Evolutionary conservation across 208 protist species (phyloP).

Genomic region (Naegleria fowleri): DNA sequence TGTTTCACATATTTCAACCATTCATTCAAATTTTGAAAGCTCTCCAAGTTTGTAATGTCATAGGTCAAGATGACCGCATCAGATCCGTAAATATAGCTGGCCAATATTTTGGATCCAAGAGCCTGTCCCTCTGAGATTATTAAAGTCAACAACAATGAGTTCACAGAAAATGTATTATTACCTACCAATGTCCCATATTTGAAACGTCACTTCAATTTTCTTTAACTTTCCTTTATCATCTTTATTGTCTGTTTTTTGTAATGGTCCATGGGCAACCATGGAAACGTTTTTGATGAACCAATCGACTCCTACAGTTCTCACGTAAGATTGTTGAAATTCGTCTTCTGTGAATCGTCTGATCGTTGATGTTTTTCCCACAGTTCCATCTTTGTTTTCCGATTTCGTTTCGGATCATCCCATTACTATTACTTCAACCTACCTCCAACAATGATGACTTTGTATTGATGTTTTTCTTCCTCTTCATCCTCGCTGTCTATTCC

Average conservation of each 20-base stretch:
- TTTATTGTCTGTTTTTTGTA: not conserved
- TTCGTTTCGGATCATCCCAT: too few relatives aligned
- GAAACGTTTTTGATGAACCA: slow-evolving; percentile 83
- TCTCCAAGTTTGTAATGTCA: slow-evolving; percentile 78
- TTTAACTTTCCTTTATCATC: not conserved
- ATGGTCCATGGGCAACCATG: slow-evolving; percentile 47
- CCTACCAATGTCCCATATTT: slow-evolving; percentile 90
- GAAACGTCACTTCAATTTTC: slow-evolving; percentile 59
- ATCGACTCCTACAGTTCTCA: slow-evolving; percentile 89
- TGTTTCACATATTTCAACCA: slow-evolving; percentile 66
- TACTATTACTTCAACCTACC: not conserved
- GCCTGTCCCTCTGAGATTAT: slow-evolving; percentile 56
- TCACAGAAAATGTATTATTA: too few relatives aligned
- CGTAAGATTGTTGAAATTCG: slow-evolving; percentile 73
- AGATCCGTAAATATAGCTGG: slow-evolving; percentile 81
- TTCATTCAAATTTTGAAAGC: slow-evolving; percentile 82
- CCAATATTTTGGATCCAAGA: slow-evolving; percentile 82
- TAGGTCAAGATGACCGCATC: slow-evolving; percentile 82
- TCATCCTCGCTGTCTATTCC: not conserved
- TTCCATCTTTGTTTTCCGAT: too few relatives aligned
- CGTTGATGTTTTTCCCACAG: slow-evolving; percentile 83
- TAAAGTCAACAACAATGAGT: not conserved
- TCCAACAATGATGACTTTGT: not conserved
- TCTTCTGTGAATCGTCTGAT: slow-evolving; percentile 73
- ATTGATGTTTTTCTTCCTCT: not conserved